phyloP scores from a whole-genome alignment of 345 rosid genomes.

The Populus euphratica region DNA sequence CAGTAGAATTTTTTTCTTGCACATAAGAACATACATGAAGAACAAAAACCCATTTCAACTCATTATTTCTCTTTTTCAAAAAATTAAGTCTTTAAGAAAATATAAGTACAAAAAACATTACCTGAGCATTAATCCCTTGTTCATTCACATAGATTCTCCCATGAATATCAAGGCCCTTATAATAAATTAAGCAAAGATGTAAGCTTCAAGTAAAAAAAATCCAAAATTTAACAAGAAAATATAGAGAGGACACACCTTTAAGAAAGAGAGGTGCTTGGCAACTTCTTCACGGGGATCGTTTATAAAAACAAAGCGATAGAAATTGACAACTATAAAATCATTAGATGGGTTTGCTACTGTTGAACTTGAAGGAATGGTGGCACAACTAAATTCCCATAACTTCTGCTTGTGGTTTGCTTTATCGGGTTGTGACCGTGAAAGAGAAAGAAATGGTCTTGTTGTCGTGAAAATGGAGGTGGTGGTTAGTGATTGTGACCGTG shows the following conservation, averaged over 20 bases:
- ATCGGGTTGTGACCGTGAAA: too few species aligned
- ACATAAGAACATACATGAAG: background rate
- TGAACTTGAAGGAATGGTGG: too few species aligned
- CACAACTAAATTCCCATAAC: too few species aligned
- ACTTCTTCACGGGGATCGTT: conserved; percentile 58
- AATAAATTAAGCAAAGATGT: background rate
- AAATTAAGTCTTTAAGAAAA: background rate
- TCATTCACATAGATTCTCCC: conserved; percentile 82
- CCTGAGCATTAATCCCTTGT: conserved; percentile 98
- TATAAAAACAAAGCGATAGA: conserved; percentile 65
- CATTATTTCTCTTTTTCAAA: too few species aligned
- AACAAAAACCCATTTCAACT: background rate
- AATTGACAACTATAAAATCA: conserved; percentile 71
- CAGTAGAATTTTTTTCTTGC: background rate
- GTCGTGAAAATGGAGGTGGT: too few species aligned
- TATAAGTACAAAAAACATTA: conserved; percentile 15
- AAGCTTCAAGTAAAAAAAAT: background rate
- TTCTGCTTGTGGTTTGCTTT: too few species aligned
- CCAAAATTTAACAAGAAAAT: background rate
- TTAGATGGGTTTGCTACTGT: background rate
- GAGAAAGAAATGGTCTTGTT: too few species aligned
- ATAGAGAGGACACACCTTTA: conserved; percentile 37
- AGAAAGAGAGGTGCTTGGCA: conserved; percentile 58
- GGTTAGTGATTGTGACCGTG: too few species aligned
- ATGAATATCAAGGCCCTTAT: conserved; percentile 59